Conservation (phyloP, 2,329 filamentous ascomycete species). For the Diaporthe citriasiana region DNA sequence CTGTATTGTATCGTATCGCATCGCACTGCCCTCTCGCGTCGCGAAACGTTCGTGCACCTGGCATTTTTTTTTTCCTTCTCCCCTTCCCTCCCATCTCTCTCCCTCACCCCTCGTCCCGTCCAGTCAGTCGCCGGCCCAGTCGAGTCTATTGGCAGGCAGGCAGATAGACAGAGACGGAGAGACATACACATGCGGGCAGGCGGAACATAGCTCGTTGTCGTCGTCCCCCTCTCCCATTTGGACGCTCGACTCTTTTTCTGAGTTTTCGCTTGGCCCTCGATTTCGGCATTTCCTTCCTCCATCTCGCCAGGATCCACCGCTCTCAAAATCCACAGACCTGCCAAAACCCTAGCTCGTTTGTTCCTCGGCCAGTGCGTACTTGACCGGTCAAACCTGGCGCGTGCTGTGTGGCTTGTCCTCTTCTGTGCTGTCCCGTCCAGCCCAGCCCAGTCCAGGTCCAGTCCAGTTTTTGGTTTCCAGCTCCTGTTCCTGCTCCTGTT, state of each 20-base stretch:
- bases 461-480: slow-evolving; percentile 23
- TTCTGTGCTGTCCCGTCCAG: slow-evolving; percentile 13
- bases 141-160: slow-evolving; percentile 9
- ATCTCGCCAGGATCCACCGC: slow-evolving; percentile 34
- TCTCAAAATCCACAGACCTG: slow-evolving; percentile 29
- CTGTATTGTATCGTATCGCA: slow-evolving; percentile 25
- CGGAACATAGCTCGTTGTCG: background rate
- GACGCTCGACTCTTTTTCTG: slow-evolving; percentile 21
- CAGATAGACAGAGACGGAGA: background rate
- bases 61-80: background rate
- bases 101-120: background rate
- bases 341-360: slow-evolving; percentile 29
- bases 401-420: slow-evolving; percentile 29
- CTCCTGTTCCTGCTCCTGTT: slow-evolving; percentile 19
- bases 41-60: slow-evolving; percentile 28
- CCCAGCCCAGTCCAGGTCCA: background rate
- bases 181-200: background rate
- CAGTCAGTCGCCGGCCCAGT: slow-evolving; percentile 3
- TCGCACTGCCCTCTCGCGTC: slow-evolving; percentile 24
- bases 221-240: background rate
- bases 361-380: slow-evolving; percentile 32
- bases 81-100: slow-evolving; percentile 1
- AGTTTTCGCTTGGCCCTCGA: slow-evolving; percentile 35
- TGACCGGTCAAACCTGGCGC: slow-evolving; percentile 32
- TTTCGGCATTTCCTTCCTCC: slow-evolving; percentile 33